Evolutionary conservation across 1,284 basidiomycete species (phyloP).

Genomic region (Tranzscheliella williamsii): DNA sequence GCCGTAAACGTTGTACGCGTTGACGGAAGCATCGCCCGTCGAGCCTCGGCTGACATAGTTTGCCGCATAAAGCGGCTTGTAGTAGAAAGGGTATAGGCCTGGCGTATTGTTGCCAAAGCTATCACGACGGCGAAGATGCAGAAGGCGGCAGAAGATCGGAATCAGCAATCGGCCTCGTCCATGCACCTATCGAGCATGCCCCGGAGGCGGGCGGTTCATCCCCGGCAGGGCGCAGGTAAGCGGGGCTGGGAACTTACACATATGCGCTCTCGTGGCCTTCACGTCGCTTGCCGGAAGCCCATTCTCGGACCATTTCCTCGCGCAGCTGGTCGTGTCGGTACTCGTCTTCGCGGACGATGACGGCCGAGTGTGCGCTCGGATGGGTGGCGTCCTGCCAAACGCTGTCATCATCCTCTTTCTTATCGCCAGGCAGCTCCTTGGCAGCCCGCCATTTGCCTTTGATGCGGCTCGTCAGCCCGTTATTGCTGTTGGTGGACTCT

Average conservation of each 20-base stretch:
- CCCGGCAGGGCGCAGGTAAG: too few species aligned
- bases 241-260: too few species aligned
- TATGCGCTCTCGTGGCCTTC: constrained; percentile 34
- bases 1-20: constrained; percentile 25
- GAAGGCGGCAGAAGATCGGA: too few species aligned
- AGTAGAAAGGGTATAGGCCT: constrained; percentile 33
- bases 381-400: constrained; percentile 35
- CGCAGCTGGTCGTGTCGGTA: constrained; percentile 23
- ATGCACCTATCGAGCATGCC: too few species aligned
- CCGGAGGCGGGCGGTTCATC: too few species aligned
- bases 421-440: constrained; percentile 22
- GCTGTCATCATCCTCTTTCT: constrained; percentile 3
- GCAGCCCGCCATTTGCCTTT: constrained; percentile 35
- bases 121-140: too few species aligned
- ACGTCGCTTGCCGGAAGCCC: constrained; percentile 30
- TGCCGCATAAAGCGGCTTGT: constrained; percentile 16
- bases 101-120: too few species aligned
- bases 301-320: constrained; percentile 18
- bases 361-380: constrained; percentile 33
- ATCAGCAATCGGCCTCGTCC: too few species aligned
- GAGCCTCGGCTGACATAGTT: constrained; percentile 18
- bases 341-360: constrained; percentile 29
- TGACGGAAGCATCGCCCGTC: constrained; percentile 12
- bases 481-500: background rate
- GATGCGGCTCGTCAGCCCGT: constrained; percentile 9